Base-by-base conservation (phyloP, 768 basidiomycete genomes). In the Lentinula sp. region DNA sequence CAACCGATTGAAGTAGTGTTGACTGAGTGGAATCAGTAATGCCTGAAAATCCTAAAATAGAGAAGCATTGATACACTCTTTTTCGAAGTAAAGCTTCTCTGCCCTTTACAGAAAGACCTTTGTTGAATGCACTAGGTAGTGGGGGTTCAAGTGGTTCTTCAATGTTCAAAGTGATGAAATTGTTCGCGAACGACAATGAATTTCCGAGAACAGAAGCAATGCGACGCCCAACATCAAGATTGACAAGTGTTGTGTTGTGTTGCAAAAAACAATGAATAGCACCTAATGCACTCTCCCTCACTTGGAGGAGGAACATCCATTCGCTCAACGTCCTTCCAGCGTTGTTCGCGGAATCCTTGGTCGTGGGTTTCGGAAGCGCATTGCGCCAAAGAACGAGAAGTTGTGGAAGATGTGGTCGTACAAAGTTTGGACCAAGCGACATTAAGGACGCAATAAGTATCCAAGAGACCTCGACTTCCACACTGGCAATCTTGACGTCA, bases 321-420 rank as follows among this genome's bases (percentile, higher is more conserved):
- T 98, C 97, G 0, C 82, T 76, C 20, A 83, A 77, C 32, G 86
- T 84, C 35, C 95, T 79, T 16, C 85, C 85, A 4, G 80, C 79
- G 15, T 79, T 81, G 13, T 75, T 75, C 0, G 78, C 73, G 0
- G 85, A 77, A 67, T 98, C 96, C 71, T 97, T 97, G 67, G 82
- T 89, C 0, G 93, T 95, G 0, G 93, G 89, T 72, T 98, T 99
- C 1, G 97, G 95, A 0, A 99, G 79, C 1, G 96, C 95, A 66
- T 99, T 99, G 36, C 97, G 81, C 97, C 97, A 99, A 3, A 99
- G 83, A 0, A 98, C 93, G 43, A 98, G 82, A 16, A 98, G 79
- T 66, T 98, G 96, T 0, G 95, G 91, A 1, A 98, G 82, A 71
- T 99, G 95, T 0, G 93, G 85, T 16, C 93, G 87, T 57, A 98